These are phyloP conservation scores for Fusarium sublunatum DNA, from an alignment of 2,329 filamentous ascomycete species.

Conservation along the genomic window DNA sequence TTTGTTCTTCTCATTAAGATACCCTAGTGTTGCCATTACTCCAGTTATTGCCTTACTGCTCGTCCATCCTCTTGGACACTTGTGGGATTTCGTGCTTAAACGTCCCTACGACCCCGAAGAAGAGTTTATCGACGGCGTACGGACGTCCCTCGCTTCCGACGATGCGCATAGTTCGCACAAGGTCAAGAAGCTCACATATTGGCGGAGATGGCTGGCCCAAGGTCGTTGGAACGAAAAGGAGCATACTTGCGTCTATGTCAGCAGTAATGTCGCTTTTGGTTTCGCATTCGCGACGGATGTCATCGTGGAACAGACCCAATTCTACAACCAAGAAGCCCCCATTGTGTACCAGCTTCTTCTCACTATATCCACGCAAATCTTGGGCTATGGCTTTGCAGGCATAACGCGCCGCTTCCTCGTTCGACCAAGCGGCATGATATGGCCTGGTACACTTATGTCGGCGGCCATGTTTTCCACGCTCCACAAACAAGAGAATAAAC, in stretches of 20 bases:
- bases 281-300: slow-evolving; percentile 92
- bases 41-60: slow-evolving; percentile 88
- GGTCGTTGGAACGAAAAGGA: slow-evolving; percentile 90
- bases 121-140: slow-evolving; percentile 62
- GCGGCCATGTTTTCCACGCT: slow-evolving; percentile 90
- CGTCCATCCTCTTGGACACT: slow-evolving; percentile 82
- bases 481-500: slow-evolving; percentile 85
- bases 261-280: slow-evolving; percentile 89
- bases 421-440: slow-evolving; percentile 88
- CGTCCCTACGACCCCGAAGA: slow-evolving; percentile 64
- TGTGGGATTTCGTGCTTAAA: slow-evolving; percentile 82
- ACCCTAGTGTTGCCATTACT: slow-evolving; percentile 89
- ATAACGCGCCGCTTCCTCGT: slow-evolving; percentile 84
- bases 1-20: slow-evolving; percentile 88
- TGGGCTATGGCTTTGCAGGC: slow-evolving; percentile 88
- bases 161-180: slow-evolving; percentile 32
- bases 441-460: slow-evolving; percentile 89
- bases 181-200: slow-evolving; percentile 52
- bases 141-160: slow-evolving; percentile 38
- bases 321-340: slow-evolving; percentile 84
- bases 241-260: slow-evolving; percentile 88
- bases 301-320: slow-evolving; percentile 89
- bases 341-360: slow-evolving; percentile 84
- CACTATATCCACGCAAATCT: slow-evolving; percentile 85
- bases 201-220: slow-evolving; percentile 81